Base-by-base conservation (phyloP, 1,284 basidiomycete genomes). In the Macrocystidia cucumis region DNA sequence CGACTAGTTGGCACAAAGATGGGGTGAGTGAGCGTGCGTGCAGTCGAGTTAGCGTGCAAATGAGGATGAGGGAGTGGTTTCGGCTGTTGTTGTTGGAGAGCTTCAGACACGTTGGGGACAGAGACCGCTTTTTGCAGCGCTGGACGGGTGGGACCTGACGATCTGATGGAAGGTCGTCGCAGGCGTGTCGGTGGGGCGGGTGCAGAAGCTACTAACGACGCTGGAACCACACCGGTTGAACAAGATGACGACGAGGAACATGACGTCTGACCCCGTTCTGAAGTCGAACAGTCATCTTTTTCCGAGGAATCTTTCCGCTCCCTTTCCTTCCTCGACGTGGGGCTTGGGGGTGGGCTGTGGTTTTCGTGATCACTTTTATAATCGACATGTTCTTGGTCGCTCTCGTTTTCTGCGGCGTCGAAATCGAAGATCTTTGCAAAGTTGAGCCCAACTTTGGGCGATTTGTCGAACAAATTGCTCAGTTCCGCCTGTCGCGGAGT, bases 371-470 rank as follows among this genome's bases (percentile, higher is more conserved):
- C 63, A 34, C 48, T 42, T 35, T 37, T 3, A 47, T 43, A 5
- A 39, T 52, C 46, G 16, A 28, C 26, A 32, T 18, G 29, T 26
- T 22, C 19, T 14, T 30, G 30, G 20, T 40, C 46, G 7, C 51
- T 56, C 14, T 63, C 63, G 5, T 62, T 62, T 9, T 57, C 59
- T 4, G 61, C 63, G 19, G 69, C 59, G 17, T 63, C 67, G 43
- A 75, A 74, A 46, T 84, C 79, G 42, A 86, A 85, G 27, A 86
- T 83, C 55, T 76, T 78, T 5, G 74, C 67, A 49, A 87, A 86
- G 48, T 83, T 74, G 14, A 87, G 63, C 1, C 74, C 74, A 19
- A 80, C 72, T 43, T 65, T 74, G 0, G 80, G 83, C 5, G 75
- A 78, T 27, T 71, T 67, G 13, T 69, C 66, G 47, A 84, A 82